Base-by-base conservation (phyloP, 1,284 basidiomycete genomes). In the Trametes hirsuta region DNA sequence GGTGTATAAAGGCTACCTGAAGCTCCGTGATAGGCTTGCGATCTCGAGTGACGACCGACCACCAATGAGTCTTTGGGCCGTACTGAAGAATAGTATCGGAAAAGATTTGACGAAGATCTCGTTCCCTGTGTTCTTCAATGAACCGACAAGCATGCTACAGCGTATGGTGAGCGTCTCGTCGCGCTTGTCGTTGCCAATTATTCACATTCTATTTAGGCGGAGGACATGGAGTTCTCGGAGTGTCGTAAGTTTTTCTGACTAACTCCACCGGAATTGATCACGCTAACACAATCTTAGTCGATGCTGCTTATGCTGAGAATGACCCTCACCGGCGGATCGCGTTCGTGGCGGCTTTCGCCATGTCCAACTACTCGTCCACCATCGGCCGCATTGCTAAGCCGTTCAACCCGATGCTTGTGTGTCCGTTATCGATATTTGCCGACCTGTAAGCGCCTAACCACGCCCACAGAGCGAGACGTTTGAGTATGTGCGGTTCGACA, bases 311-410 rank as follows among this genome's bases (percentile, higher is more conserved):
- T 1, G 79, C 80, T 52, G 92, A 97, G 71, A 72, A 75, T 37
- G 94, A 97, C 70, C 87, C 93, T 6, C 83, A 91, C 48, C 86
- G 88, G 58, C 87, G 97, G 6, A 87, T 98, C 59, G 95, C 95
- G 0, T 99, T 90, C 70, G 95, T 99, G 3, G 95, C 93, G 11
- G 97, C 95, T 0, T 99, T 98, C 75, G 97, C 95, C 2, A 97
- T 97, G 94, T 94, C 92, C 42, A 98, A 98, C 77, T 98, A 99
- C 77, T 95, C 93, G 11, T 95, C 93, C 30, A 98, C 97, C 0
- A 94, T 97, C 66, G 93, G 94, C 3, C 85, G 95, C 40, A 95
- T 97, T 61, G 94, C 94, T n/a, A 96, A 97, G 75, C 95, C 94
- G 0, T 96, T 96, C 77, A 96, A 97, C 72, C 93, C 93, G 4